Percentiles rank a stretch among this genome's conserved stretches.
Evolutionary conservation across 2,329 filamentous ascomycete genomes (phyloP).

Genomic region (Leptographium procerum): DNA sequence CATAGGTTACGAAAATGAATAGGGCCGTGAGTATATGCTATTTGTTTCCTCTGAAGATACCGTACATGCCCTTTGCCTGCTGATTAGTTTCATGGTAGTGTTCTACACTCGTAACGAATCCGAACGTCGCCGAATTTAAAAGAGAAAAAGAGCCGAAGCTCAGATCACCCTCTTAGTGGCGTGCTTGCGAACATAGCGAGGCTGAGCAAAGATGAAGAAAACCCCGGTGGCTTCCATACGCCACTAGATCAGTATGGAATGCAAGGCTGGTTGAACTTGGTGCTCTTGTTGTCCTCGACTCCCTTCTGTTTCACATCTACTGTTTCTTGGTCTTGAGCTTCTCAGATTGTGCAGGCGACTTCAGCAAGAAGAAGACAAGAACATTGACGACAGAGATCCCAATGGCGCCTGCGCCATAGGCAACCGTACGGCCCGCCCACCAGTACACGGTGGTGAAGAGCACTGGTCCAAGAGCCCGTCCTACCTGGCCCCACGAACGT

Average conservation of each 20-base stretch:
- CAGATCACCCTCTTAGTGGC: too few species aligned
- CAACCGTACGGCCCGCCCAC: conserved; percentile 87
- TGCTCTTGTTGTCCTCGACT: not conserved
- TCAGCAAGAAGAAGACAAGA: conserved; percentile 61
- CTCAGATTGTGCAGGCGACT: conserved; percentile 41
- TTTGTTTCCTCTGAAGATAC: too few species aligned
- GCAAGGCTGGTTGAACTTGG: not conserved
- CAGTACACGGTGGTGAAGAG: conserved; percentile 94
- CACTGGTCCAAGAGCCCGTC: conserved; percentile 74
- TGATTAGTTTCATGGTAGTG: too few species aligned
- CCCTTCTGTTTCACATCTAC: not conserved
- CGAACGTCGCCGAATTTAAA: too few species aligned
- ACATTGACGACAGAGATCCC: conserved; percentile 67
- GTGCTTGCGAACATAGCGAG: too few species aligned
- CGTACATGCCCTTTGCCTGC: too few species aligned
- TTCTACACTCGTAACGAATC: too few species aligned
- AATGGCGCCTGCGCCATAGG: conserved; percentile 69
- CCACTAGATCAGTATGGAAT: not conserved
- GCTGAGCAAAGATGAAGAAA: too few species aligned
- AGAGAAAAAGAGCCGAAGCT: too few species aligned
- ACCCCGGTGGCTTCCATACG: too few species aligned
- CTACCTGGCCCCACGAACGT: conserved; percentile 73
- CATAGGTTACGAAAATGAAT: too few species aligned
- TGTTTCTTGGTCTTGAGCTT: conserved; percentile 7
- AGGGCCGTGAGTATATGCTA: too few species aligned